Conservation (phyloP, 2,329 filamentous ascomycete species). For the Calonectria naviculata region DNA sequence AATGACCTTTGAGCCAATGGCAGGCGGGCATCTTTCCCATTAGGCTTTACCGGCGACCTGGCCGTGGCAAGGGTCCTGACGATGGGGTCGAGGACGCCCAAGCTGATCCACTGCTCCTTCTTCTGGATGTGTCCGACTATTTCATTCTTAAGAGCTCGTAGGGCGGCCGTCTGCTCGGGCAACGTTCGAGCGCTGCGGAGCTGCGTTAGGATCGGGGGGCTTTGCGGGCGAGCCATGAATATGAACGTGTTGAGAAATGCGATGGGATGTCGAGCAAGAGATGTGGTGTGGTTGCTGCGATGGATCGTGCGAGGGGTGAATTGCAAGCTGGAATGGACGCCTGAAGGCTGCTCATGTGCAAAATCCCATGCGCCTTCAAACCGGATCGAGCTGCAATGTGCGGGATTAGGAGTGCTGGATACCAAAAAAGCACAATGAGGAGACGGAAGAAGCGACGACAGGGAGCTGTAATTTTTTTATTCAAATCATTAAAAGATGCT, state of each 20-base stretch:
- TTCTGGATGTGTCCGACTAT: slow-evolving; percentile 87
- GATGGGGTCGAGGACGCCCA: slow-evolving; percentile 74
- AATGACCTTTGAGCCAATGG: slow-evolving; percentile 51
- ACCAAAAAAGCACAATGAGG: slow-evolving; percentile 8
- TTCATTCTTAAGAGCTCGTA: slow-evolving; percentile 87
- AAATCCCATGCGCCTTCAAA: slow-evolving; percentile 25
- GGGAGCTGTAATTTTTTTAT: slow-evolving; percentile 19
- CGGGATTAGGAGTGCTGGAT: slow-evolving; percentile 14
- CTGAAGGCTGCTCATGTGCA: slow-evolving; percentile 27
- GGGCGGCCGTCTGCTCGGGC: slow-evolving; percentile 66
- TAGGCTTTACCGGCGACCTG: slow-evolving; percentile 46
- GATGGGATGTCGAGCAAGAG: slow-evolving; percentile 9
- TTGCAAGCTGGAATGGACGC: slow-evolving; percentile 22
- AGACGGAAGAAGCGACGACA: neutral
- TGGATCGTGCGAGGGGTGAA: slow-evolving; percentile 25
- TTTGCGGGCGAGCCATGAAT: slow-evolving; percentile 65
- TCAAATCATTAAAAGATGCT: slow-evolving; percentile 30
- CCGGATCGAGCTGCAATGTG: slow-evolving; percentile 2
- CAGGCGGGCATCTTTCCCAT: slow-evolving; percentile 52
- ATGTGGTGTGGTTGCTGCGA: slow-evolving; percentile 19
- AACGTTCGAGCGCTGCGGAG: slow-evolving; percentile 64
- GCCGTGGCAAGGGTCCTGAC: slow-evolving; percentile 57
- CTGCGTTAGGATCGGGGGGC: slow-evolving; percentile 65
- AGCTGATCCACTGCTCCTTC: slow-evolving; percentile 82
- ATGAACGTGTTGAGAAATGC: slow-evolving; percentile 8